Conservation (phyloP, 2,329 filamentous ascomycete genomes). For the Xenoacremonium recifei region DNA sequence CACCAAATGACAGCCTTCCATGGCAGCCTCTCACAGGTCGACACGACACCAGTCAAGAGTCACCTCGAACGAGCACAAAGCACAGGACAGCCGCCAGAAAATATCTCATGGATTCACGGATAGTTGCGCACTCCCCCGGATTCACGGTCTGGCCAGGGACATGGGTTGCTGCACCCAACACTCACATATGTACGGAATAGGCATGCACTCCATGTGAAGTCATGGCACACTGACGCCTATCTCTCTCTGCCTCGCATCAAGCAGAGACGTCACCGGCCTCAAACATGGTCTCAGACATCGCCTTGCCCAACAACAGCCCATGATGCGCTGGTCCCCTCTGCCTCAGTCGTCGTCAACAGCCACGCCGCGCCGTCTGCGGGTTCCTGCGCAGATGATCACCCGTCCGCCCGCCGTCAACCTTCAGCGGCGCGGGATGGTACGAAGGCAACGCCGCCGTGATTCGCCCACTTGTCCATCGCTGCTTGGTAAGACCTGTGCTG, state of each 20-base stretch:
- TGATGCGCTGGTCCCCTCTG: background rate
- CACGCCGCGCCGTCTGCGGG: constrained; percentile 14
- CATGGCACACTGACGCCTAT: no score
- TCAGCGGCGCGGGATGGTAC: background rate
- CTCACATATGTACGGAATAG: background rate
- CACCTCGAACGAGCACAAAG: constrained; percentile 4
- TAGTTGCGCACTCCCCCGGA: background rate
- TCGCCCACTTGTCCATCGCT: constrained; percentile 12
- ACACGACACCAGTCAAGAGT: constrained; percentile 24
- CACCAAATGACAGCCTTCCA: constrained; percentile 16
- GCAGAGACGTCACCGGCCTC: background rate
- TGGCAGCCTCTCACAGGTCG: constrained; percentile 31
- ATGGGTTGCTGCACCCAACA: background rate
- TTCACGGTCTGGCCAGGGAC: background rate
- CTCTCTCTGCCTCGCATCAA: no score
- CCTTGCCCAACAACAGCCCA: constrained; percentile 6
- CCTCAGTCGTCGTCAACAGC: background rate
- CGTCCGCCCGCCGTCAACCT: constrained; percentile 12
- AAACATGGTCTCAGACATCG: constrained; percentile 6
- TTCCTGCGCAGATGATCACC: constrained; percentile 32
- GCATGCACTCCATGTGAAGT: no score
- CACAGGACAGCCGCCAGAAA: background rate
- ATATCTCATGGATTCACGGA: background rate
- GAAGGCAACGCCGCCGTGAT: constrained; percentile 1
- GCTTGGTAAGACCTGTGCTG: constrained; percentile 2